Evolutionary conservation across 169 alveolate genomes (phyloP), one percentile per base, ranked within the genome.

Genomic region (Sarcocystis neurona): DNA sequence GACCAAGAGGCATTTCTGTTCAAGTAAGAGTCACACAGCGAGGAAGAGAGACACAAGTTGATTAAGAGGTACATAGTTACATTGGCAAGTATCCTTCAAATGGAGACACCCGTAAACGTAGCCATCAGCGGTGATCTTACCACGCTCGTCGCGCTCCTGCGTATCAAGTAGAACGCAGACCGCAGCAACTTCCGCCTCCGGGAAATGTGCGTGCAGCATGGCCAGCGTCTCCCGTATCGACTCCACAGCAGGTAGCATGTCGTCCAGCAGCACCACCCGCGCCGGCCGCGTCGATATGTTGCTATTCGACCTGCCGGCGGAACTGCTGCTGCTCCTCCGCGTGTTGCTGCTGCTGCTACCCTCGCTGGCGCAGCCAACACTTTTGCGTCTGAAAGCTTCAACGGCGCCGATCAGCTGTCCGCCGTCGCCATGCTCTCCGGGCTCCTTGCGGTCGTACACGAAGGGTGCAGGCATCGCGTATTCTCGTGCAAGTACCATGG

Each of bases 371-470:
- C 48, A 74, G 1, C 46, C 43, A 15, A 46, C 23, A 39, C 2
- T 43, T 37, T 68, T 72, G 68, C 46, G 53, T 34, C 27, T 41
- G 43, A 90, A 48, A 20, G 23, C 39, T n/a, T 86, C 39, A 32
- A 37, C 44, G 2, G 89, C 88, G 47, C 93, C 93, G 39, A 90
- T 75, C n/a, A 90, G 39, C 34, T 18, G 3, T 48, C 93, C 93
- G 20, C 88, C 88, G 23, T 90, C 93, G 32, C 93, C 93, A 34
- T 90, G 93, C 23, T 75, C 90, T 84, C 85, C 85, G 41, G 10
- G 91, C 32, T 84, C 93, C 46, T 90, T 90, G 43, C 93, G 46
- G 72, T 90, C 86, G 88, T 72, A 90, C 18, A 80, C 44, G 79
- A 43, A 90, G 30, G 91, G 89, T 4, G 63, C 60, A 5, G 37